Evolutionary conservation across 768 basidiomycete genomes (phyloP), one percentile per base, ranked within the genome.

Genomic region (Leccinum truebloodii): DNA sequence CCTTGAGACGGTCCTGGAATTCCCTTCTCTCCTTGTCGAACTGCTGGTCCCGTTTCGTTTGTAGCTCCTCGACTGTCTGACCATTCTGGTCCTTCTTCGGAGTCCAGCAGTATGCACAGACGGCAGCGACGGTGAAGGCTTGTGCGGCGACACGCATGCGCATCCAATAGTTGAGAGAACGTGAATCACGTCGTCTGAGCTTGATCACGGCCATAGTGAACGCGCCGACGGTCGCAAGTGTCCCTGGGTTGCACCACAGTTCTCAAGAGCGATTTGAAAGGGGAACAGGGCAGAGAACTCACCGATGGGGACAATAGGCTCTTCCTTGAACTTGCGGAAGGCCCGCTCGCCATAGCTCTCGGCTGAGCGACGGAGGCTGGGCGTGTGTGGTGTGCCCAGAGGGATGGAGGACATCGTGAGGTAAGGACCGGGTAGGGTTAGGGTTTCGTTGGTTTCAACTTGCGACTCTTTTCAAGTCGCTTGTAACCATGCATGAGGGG

Each of bases 291-390:
- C 41, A 4, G n/a, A 10, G 32, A 7, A 77, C 86, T 58, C 60
- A 90, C 91, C 88, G 24, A 90, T 69, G 8, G 90, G 90, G 3
- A 94, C 90, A 71, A 87, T 83, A 3, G 92, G 91, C 69, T 94
- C 87, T 70, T 92, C 85, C 60, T 84, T 87, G 74, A 89, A 82
- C 71, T 90, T 92, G 7, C 86, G 77, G 26, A 72, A 58, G 10
- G 80, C 83, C 71, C 84, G 86, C 61, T 84, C 82, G 44, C 76
- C 72, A 78, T 85, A 87, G 24, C 81, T 79, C 69, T 88, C 87
- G 12, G 68, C 64, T 10, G 73, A 58, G 30, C 71, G 73, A 51
- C 71, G 73, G 48, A 73, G 59, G 39, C 71, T 73, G 18, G 73
- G 71, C 1, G 71, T 74, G 63, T 73, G 72, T 39, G 71, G 73